Base-by-base conservation (phyloP, 306 rosid genomes). In the Cicer bijugum region DNA sequence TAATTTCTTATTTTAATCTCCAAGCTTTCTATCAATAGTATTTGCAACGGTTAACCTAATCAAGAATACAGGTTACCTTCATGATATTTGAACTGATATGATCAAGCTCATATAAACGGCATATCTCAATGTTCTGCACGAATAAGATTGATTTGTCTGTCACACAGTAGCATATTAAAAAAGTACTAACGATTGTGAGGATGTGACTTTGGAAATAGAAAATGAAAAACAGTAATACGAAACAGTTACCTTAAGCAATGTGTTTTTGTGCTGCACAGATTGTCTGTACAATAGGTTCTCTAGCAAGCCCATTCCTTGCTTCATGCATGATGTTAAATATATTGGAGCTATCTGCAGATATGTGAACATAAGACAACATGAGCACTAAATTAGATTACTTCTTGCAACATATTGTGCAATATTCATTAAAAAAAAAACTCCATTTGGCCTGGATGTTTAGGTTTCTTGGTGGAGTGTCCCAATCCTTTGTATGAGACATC, bases 331-430 rank as follows among this genome's bases (percentile, higher is more conserved):
- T n/a, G 89, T 74, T 85, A 91, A 84, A 86, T 94, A 94, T 73
- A 94, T 87, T 57, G 98, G 98, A 88, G 98, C 96, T 82, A 94
- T 87, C 98, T 94, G 89, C 62, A 81, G 78, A 82, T 75, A 77
- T 23, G 69, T 64, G 43, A 79, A 77, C 71, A 80, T 59, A 69
- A 48, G 33, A 78, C 67, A 51, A 47, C 19, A 69, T 53, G 71
- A 84, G 84, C 61, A 72, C 73, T 70, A 74, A 52, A 69, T 47
- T 35, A 61, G n/a, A 76, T 68, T 50, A 66, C 57, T 70, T n/a
- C 20, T 3, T 47, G 64, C 69, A 72, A 55, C 67, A 67, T 72
- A 47, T 12, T 58, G 64, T 57, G 10, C 35, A 52, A 20, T 68
- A 37, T 63, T 28, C 44, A 11, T 44, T n/a, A 7, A 4, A 23